Conservation (phyloP, 805 yeast species). For the Jamesozyma lodderae region DNA sequence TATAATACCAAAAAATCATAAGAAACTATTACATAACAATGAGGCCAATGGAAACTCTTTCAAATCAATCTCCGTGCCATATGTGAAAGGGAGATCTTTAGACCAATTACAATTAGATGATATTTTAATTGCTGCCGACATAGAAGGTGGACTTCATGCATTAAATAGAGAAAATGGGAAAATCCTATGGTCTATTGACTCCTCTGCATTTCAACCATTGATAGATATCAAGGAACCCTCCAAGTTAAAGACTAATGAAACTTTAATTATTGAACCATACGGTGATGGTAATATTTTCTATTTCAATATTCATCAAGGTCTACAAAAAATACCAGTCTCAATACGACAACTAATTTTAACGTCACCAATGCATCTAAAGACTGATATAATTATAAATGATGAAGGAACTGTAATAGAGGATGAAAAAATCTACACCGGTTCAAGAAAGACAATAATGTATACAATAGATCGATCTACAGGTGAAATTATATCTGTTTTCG, state of each 20-base stretch:
- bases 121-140: conserved; percentile 61
- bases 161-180: conserved; percentile 67
- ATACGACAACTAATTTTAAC: conserved; percentile 68
- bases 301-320: conserved; percentile 64
- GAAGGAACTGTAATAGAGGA: conserved; percentile 33
- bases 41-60: no score
- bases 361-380: conserved; percentile 70
- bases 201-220: conserved; percentile 30
- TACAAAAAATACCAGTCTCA: conserved; percentile 73
- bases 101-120: conserved; percentile 35
- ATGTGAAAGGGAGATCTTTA: conserved; percentile 8
- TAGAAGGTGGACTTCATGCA: conserved; percentile 84
- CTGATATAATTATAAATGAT: conserved; percentile 37
- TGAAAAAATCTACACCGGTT: conserved; percentile 84
- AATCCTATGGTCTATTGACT: conserved; percentile 64
- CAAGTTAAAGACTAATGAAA: conserved; percentile 22
- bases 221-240: conserved; percentile 17
- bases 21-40: no score
- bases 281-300: conserved; percentile 77
- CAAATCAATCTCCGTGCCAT: conserved; percentile 1
- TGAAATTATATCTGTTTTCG: conserved; percentile 59
- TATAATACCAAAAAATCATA: no score
- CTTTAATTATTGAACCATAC: conserved; percentile 88
- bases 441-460: conserved; percentile 64
- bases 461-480: conserved; percentile 71